Evolutionary conservation across 352 stramenopile species (phyloP).

Genomic region (Globisporangium nagaii): DNA sequence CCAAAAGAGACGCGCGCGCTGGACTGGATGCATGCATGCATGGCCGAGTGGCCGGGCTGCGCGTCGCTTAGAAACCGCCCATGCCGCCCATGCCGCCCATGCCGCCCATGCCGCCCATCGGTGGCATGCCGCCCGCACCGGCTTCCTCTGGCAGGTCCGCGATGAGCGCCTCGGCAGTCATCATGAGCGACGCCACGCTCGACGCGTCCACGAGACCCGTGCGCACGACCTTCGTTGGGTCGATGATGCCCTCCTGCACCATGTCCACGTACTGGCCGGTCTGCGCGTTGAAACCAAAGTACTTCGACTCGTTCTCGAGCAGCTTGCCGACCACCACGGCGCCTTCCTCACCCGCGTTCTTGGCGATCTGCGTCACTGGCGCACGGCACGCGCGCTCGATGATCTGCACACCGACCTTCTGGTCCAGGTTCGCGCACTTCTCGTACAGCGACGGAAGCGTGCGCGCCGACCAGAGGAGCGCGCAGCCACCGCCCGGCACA

Average conservation of each 20-base stretch:
- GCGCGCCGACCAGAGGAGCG: slow-evolving; percentile 96
- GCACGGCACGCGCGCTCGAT: slow-evolving; percentile 93
- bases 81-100: slow-evolving; percentile 79
- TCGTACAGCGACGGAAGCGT: slow-evolving; percentile 88
- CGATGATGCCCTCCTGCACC: slow-evolving; percentile 97
- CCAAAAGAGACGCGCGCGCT: no score
- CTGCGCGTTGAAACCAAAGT: slow-evolving; percentile 97
- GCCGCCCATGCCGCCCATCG: slow-evolving; percentile 81
- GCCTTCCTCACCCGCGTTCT: slow-evolving; percentile 98
- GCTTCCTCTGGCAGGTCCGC: slow-evolving; percentile 93
- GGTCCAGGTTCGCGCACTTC: slow-evolving; percentile 93
- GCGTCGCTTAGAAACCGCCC: slow-evolving; percentile 50
- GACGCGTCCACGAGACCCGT: slow-evolving; percentile 98
- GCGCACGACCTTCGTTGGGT: slow-evolving; percentile 97
- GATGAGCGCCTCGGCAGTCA: slow-evolving; percentile 99
- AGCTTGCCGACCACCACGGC: slow-evolving; percentile 98
- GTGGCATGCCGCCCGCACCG: slow-evolving; percentile 31
- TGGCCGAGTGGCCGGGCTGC: not conserved
- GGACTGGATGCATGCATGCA: no score
- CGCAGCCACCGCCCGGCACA: slow-evolving; percentile 97
- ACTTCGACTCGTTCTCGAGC: slow-evolving; percentile 91
- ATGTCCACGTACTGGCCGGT: slow-evolving; percentile 98
- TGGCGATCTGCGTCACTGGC: slow-evolving; percentile 95
- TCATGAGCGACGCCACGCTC: slow-evolving; percentile 98
- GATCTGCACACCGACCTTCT: slow-evolving; percentile 98